Evolutionary conservation across 2,329 filamentous ascomycete genomes (phyloP), one percentile per base, ranked within the genome.

Genomic region (Ascochyta fabae): DNA sequence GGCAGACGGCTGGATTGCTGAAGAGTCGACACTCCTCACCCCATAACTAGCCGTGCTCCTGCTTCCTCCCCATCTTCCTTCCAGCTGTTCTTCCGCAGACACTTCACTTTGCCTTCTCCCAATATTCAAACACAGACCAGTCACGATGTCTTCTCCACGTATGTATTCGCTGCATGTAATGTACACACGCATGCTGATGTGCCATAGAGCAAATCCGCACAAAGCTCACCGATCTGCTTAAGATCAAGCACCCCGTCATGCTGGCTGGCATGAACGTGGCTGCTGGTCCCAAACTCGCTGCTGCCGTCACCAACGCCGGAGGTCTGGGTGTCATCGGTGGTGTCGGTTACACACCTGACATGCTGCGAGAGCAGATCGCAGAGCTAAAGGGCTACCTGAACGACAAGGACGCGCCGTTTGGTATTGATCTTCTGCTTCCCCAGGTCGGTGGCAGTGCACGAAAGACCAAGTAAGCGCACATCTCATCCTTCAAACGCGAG

Each of bases 251-350:
- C 81, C 95, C 95, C 56, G 83, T 99, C 75, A 83, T 99, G 72
- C 88, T 99, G 60, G 95, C 95, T 69, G 95, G 95, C 77, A 99
- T 99, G 95, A 98, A 99, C 84, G 95, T 98, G 62, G 95, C 95
- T 53, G 95, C 95, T 57, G 95, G 95, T 46, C 95, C 95, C 52
- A 96, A 92, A 84, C 88, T 99, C 72, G 95, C 95, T 48, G 95
- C 95, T 31, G 95, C 95, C 38, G 95, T 99, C 69, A 96, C 94
- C 67, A 97, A 99, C 79, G 95, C 95, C 48, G 95, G 95, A 66
- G 95, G 95, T 72, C 84, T 99, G 59, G 95, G 95, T 80, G 95
- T 99, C 70, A 94, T 99, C 69, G 95, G 95, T 66, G 95, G 95
- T 76, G 89, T 94, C 68, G 89, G 92, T 64, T 99, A 99, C 83